Evolutionary conservation across 257 asterid genomes (phyloP).

Genomic region (Solanum verrucosum): DNA sequence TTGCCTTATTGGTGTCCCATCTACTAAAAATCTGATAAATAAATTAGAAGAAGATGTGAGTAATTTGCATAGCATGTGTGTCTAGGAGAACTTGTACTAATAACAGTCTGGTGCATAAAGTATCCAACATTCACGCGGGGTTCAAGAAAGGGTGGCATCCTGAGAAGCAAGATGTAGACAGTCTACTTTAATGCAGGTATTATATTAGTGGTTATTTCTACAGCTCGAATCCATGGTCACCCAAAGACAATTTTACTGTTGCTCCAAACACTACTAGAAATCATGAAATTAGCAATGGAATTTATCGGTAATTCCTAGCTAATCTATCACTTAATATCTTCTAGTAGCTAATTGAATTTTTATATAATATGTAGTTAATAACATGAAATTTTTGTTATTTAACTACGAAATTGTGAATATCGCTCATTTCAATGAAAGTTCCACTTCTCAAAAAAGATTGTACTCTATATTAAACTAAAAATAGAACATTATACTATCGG

Average conservation of each 20-base stretch:
- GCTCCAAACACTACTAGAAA: neutral
- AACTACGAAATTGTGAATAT: fast-evolving
- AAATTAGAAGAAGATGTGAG: neutral
- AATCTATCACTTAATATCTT: neutral
- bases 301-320: neutral
- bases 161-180: fast-evolving
- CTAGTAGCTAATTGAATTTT: neutral
- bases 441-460: neutral
- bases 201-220: neutral
- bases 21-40: conserved; percentile 37
- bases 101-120: neutral
- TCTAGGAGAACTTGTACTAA: neutral
- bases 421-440: neutral
- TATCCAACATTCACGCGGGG: fast-evolving
- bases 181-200: fast-evolving
- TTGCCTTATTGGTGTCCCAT: conserved; percentile 60
- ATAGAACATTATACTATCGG: neutral
- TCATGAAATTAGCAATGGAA: neutral
- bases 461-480: neutral
- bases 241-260: fast-evolving
- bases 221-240: neutral
- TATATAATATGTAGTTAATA: too few relatives aligned
- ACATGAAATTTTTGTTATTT: too few relatives aligned
- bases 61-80: neutral
- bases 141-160: neutral